phyloP scores from a whole-genome alignment of 495 filamentous ascomycete genomes.

The Annulohypoxylon nitens region DNA sequence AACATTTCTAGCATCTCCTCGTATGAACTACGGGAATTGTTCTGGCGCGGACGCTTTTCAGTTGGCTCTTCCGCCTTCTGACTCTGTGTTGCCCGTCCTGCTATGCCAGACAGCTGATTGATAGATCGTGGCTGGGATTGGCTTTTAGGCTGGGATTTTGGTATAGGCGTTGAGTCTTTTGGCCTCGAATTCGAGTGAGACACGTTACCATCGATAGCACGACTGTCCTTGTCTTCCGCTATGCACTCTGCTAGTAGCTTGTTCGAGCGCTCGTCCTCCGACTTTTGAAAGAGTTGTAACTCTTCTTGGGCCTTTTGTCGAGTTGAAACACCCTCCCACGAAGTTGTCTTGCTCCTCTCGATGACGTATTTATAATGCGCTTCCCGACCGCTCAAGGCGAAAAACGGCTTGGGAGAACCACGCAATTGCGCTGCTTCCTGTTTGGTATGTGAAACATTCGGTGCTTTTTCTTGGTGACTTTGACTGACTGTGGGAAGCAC shows the following conservation, averaged over 20 bases:
- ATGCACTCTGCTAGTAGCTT: not conserved
- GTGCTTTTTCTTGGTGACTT: not conserved
- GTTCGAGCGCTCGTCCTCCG: conserved; percentile 29
- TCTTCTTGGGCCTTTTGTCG: conserved; percentile 33
- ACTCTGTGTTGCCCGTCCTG: not conserved
- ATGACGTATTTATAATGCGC: conserved; percentile 35
- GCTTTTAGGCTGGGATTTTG: conserved; percentile 10
- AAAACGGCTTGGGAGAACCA: conserved; percentile 39
- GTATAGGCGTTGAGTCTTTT: conserved; percentile 4
- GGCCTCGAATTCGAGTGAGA: conserved; percentile 7
- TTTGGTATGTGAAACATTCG: not conserved
- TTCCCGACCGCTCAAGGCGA: conserved; percentile 35
- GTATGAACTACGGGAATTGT: conserved; percentile 44
- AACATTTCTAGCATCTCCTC: conserved; percentile 46
- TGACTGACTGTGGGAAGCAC: not conserved
- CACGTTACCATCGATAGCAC: not conserved
- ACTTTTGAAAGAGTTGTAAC: conserved; percentile 29
- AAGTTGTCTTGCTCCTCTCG: conserved; percentile 37
- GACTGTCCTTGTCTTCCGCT: not conserved
- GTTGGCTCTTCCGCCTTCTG: conserved; percentile 21
- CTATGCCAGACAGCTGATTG: conserved; percentile 31
- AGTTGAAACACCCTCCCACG: conserved; percentile 36
- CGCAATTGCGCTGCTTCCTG: conserved; percentile 4
- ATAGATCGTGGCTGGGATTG: conserved; percentile 28
- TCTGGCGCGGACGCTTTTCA: conserved; percentile 20